A percentile compares a stretch with the other conserved stretches of the same genome.
Conservation (phyloP, 129 eudicot genomes). For the Heracleum sosnowskyi region DNA sequence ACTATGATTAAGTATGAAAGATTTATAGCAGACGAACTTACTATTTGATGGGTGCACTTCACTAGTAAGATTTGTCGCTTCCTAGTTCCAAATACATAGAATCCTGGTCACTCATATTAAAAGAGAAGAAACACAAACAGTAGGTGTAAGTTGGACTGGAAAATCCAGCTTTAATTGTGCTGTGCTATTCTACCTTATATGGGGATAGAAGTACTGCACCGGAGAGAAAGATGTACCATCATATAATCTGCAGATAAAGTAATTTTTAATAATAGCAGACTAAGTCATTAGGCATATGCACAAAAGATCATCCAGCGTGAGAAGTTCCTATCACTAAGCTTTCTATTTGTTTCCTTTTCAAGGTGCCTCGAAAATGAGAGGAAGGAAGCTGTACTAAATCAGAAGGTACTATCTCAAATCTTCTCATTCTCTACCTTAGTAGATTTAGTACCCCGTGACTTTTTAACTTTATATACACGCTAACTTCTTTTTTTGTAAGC, state of each 20-base stretch:
- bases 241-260: background rate
- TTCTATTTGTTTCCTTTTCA: slow-evolving; percentile 10
- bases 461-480: background rate
- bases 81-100: background rate
- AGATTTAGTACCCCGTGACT: background rate
- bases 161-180: background rate
- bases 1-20: background rate
- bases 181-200: background rate
- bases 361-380: slow-evolving; percentile 55
- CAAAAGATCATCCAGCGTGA: background rate
- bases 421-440: background rate
- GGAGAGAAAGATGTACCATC: background rate
- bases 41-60: background rate
- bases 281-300: background rate
- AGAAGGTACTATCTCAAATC: slow-evolving; percentile 40
- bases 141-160: background rate
- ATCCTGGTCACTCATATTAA: background rate
- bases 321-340: background rate
- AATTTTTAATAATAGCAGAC: background rate
- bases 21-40: background rate
- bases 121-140: background rate
- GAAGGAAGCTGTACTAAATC: slow-evolving; percentile 39
- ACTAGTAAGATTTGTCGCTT: background rate
- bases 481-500: too few relatives aligned
- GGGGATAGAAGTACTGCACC: background rate